Conservation (phyloP, 352 stramenopile species). For the Pythium dissotocum region DNA sequence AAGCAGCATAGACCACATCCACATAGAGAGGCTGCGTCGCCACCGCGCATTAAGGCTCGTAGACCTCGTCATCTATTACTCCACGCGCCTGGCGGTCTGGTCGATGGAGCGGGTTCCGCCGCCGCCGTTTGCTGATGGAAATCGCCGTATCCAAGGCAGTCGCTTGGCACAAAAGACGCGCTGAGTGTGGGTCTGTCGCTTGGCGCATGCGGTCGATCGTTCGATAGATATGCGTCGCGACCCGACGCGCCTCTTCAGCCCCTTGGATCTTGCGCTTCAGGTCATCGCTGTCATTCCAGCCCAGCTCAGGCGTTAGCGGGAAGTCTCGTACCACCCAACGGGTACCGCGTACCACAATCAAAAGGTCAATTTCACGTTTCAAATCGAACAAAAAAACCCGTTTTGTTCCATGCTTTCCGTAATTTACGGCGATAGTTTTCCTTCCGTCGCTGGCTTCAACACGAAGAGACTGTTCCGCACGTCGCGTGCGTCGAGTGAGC, state of each 20-base stretch:
- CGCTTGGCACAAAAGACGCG: neutral
- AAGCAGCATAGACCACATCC: slow-evolving; percentile 5
- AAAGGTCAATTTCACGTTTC: slow-evolving; percentile 8
- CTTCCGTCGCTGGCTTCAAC: slow-evolving; percentile 1
- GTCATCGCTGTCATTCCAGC: too few species aligned
- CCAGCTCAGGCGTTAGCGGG: neutral
- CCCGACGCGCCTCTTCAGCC: slow-evolving; percentile 20
- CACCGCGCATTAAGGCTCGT: neutral
- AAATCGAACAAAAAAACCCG: neutral
- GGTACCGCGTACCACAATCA: slow-evolving; percentile 14
- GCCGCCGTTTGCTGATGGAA: neutral
- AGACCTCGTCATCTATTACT: neutral
- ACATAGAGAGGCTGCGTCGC: slow-evolving; percentile 6
- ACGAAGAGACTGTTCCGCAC: neutral
- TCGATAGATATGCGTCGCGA: slow-evolving; percentile 18
- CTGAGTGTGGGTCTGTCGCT: slow-evolving; percentile 5
- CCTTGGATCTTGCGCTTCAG: neutral
- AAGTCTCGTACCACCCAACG: slow-evolving; percentile 1
- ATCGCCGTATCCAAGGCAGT: neutral
- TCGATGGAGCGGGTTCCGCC: neutral
- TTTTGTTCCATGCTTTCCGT: slow-evolving; percentile 7
- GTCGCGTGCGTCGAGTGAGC: neutral
- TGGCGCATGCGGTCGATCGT: slow-evolving; percentile 7
- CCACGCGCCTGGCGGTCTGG: neutral
- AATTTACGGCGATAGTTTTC: neutral